These are phyloP conservation scores for Kodamaea lidongshanica DNA, from an alignment of 805 yeast species.

Conservation along the genomic window DNA sequence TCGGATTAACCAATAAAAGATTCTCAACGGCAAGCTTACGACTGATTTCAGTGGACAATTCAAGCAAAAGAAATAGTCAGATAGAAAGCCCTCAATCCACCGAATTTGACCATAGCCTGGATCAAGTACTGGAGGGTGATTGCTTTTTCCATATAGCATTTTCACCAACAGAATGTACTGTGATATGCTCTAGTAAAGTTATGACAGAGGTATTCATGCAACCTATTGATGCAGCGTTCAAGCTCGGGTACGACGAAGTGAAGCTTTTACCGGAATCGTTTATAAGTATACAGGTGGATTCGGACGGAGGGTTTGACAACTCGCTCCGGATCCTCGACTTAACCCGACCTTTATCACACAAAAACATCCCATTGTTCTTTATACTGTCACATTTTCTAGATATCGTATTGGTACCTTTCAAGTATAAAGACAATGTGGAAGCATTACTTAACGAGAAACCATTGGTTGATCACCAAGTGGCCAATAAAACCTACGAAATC, in stretches of 20 bases:
- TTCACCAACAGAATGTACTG: conserved; percentile 57
- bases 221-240: conserved; percentile 30
- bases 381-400: conserved; percentile 59
- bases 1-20: no score
- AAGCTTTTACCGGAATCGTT: conserved; percentile 39
- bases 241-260: conserved; percentile 30
- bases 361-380: conserved; percentile 54
- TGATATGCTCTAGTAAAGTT: conserved; percentile 44
- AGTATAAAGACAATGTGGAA: conserved; percentile 39
- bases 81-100: conserved; percentile 1
- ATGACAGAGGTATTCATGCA: conserved; percentile 34
- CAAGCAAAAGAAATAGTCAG: conserved; percentile 20
- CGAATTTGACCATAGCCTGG: conserved; percentile 4
- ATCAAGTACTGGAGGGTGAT: conserved; percentile 15
- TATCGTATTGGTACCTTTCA: conserved; percentile 52
- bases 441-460: conserved; percentile 37
- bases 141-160: conserved; percentile 55
- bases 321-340: conserved; percentile 47
- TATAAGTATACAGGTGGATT: conserved; percentile 52
- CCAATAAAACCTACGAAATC: conserved; percentile 28
- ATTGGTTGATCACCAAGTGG: conserved; percentile 16
- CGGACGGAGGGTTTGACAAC: conserved; percentile 52
- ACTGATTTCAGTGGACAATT: conserved; percentile 18
- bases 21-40: conserved; percentile 4
- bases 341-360: conserved; percentile 52